Percentiles rank a stretch among this genome's conserved stretches.
These are phyloP conservation scores for Fusarium dimerum DNA, from an alignment of 2,329 filamentous ascomycete genomes.

Conservation along the genomic window DNA sequence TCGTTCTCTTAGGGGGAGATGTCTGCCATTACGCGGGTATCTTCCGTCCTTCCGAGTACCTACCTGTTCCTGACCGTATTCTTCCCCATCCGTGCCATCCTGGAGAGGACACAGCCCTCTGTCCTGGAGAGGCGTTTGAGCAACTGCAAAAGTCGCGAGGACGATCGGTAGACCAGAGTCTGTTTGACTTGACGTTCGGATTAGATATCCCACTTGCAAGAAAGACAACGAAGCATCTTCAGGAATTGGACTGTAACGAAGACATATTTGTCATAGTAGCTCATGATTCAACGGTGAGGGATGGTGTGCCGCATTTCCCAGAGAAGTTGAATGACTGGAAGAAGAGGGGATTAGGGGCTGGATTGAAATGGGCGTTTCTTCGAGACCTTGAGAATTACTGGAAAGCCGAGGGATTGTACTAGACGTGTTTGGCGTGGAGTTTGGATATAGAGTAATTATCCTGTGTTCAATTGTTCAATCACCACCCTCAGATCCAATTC, in stretches of 20 bases:
- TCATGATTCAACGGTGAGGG: conserved; percentile 21
- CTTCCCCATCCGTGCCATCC: conserved; percentile 21
- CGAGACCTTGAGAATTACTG: conserved; percentile 21
- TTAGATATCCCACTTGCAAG: conserved; percentile 16
- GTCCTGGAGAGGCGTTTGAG: conserved; percentile 19
- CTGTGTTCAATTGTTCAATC: too few species aligned
- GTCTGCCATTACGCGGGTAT: conserved; percentile 42
- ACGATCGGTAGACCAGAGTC: conserved; percentile 11
- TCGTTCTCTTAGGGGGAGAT: conserved; percentile 46
- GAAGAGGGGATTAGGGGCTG: conserved; percentile 10
- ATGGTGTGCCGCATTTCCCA: conserved; percentile 25
- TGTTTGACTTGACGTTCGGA: conserved; percentile 23
- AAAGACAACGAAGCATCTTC: conserved; percentile 12
- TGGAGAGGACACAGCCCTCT: conserved; percentile 1
- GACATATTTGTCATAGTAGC: conserved; percentile 21
- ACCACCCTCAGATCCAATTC: too few species aligned
- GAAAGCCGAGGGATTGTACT: conserved; percentile 13
- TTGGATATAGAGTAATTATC: conserved; percentile 9
- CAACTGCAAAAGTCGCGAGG: conserved; percentile 19
- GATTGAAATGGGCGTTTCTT: conserved; percentile 21
- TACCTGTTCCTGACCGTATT: conserved; percentile 28
- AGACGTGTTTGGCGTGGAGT: neutral
- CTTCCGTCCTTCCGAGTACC: conserved; percentile 35
- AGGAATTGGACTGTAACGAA: conserved; percentile 22
- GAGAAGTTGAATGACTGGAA: conserved; percentile 22